Base-by-base conservation (phyloP, 2,329 filamentous ascomycete genomes). In the Colletotrichum noveboracense region DNA sequence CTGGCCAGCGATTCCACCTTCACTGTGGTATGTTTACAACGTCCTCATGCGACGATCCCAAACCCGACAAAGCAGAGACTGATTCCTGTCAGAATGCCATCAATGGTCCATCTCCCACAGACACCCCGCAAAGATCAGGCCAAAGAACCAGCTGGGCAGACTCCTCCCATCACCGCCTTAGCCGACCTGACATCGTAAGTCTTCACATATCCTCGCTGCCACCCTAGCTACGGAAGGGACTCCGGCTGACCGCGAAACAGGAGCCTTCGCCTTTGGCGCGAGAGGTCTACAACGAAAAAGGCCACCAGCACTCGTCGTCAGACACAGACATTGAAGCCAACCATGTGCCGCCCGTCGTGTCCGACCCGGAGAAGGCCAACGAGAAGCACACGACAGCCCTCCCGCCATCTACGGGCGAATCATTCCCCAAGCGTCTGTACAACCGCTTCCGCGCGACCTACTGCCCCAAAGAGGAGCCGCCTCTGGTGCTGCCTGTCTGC, bases 401-500 rank as follows among this genome's bases (percentile, higher is more conserved):
- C 7, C 66, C 43, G 34, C 56, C 64, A 9, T 74, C 74, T 4
- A 70, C 76, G 1, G 71, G 71, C 13, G 68, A 71, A 4, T 71
- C 77, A 4, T 71, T 78, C 6, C 75, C 76, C 76, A 80, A 78
- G 48, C 78, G 80, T 28, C 28, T 76, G n/a, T 78, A 80, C 61
- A 70, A 76, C 26, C 77, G 78, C 58, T 81, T 83, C 68, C 78
- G 82, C 43, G 76, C 77, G 56, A 82, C 81, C 4, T 85, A 85
- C 78, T 81, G 79, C 70, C 84, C 84, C 6, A 77, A 77, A 7
- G 80, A 82, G 58, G 81, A 84, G 48, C 82, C 84, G 3, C 77
- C 78, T 13, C 74, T 85, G 10, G 79, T 86, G 7, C 77, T 86
- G 9, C 85, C 85, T 2, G 80, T 80, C 2, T 82, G 81, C 7